Percentiles rank a stretch among this genome's conserved stretches.
These are phyloP conservation scores for Trichoderma koningii DNA, from an alignment of 2,329 filamentous ascomycete species.

Conservation along the genomic window DNA sequence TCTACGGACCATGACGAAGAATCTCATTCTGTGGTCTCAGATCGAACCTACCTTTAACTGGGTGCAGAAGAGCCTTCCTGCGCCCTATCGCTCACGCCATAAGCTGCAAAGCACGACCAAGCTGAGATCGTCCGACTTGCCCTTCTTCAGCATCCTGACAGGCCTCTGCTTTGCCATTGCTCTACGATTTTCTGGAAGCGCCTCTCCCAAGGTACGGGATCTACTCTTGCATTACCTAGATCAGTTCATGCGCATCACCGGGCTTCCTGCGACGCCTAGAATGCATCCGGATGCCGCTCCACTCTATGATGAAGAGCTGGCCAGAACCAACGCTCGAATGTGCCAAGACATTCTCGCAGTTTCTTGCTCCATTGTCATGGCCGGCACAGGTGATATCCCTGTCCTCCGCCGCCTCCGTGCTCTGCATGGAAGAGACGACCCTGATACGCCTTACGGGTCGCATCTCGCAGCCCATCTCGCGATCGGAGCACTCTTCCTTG, in stretches of 20 bases:
- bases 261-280: conserved; percentile 48
- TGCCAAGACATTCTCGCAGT: conserved; percentile 88
- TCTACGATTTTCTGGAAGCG: conserved; percentile 73
- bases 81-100: conserved; percentile 64
- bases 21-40: conserved; percentile 88
- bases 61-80: conserved; percentile 74
- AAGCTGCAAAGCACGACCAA: conserved; percentile 60
- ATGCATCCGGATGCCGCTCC: conserved; percentile 38
- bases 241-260: conserved; percentile 77
- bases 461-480: conserved; percentile 92
- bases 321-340: conserved; percentile 80
- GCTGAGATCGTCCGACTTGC: conserved; percentile 79
- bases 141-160: conserved; percentile 88
- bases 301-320: conserved; percentile 80
- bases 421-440: conserved; percentile 82
- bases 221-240: conserved; percentile 83
- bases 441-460: conserved; percentile 86
- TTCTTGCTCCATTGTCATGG: conserved; percentile 86
- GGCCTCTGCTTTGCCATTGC: conserved; percentile 83
- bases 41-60: conserved; percentile 74
- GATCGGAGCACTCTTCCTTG: conserved; percentile 86
- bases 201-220: conserved; percentile 71
- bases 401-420: conserved; percentile 83
- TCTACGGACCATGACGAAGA: conserved; percentile 82
- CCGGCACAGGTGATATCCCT: conserved; percentile 85